Percentiles rank a stretch among this genome's conserved stretches.
Conservation (phyloP, 768 basidiomycete genomes). For the Serendipita sp. region DNA sequence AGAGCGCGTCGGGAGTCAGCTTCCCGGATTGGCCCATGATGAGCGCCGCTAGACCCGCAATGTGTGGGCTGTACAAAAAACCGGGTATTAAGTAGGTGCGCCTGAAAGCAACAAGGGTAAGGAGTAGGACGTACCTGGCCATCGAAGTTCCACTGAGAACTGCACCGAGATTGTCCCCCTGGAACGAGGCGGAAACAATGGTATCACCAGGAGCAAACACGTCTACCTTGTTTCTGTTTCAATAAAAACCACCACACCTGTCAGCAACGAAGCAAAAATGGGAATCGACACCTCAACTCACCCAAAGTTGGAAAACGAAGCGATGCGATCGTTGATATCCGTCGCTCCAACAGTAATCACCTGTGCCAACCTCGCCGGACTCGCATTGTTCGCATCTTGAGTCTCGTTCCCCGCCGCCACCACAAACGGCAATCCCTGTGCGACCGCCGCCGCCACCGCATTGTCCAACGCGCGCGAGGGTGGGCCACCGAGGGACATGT, state of each 20-base stretch:
- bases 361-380: constrained; percentile 9
- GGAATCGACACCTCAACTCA: background rate
- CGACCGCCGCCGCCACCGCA: constrained; percentile 1
- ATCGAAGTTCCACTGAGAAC: background rate
- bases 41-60: background rate
- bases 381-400: constrained; percentile 7
- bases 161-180: background rate
- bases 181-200: constrained; percentile 12
- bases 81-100: too few species aligned
- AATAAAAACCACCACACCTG: background rate
- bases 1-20: background rate
- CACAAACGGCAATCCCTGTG: background rate
- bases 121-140: background rate
- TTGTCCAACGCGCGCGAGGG: background rate
- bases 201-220: constrained; percentile 12
- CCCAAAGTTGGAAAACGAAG: constrained; percentile 13
- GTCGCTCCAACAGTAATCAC: constrained; percentile 12
- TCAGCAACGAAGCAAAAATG: background rate
- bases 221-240: constrained; percentile 9
- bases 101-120: background rate
- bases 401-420: constrained; percentile 11
- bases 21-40: background rate
- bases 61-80: background rate
- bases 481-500: constrained; percentile 7
- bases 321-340: constrained; percentile 10